phyloP scores from a whole-genome alignment of 1,284 basidiomycete genomes.

The Xerocomus tenax region DNA sequence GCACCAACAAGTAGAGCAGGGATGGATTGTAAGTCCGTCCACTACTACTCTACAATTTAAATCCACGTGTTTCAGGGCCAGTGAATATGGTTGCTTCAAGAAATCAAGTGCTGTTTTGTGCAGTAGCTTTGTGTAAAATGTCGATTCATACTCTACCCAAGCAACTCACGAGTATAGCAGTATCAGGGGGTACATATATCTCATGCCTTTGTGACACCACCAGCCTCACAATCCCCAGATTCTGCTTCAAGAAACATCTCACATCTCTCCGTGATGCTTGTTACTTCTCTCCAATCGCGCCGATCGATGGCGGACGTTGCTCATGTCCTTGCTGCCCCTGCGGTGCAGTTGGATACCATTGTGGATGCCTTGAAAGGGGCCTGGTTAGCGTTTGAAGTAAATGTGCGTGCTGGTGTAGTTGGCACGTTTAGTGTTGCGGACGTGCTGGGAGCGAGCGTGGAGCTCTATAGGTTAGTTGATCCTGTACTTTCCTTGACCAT shows the following conservation, averaged over 20 bases:
- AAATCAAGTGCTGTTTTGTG: slow-evolving; percentile 47
- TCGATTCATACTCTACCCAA: slow-evolving; percentile 46
- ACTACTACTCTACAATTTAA: background rate
- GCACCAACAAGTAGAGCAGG: slow-evolving; percentile 37
- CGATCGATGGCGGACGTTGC: slow-evolving; percentile 47
- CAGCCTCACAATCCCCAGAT: slow-evolving; percentile 14
- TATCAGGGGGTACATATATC: slow-evolving; percentile 18
- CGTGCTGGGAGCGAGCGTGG: slow-evolving; percentile 46
- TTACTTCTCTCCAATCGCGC: slow-evolving; percentile 39
- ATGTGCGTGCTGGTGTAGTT: slow-evolving; percentile 30
- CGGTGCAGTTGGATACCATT: slow-evolving; percentile 34
- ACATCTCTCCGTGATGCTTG: slow-evolving; percentile 33
- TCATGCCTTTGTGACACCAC: slow-evolving; percentile 1
- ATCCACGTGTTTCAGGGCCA: slow-evolving; percentile 35
- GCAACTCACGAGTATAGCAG: slow-evolving; percentile 16
- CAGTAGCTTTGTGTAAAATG: slow-evolving; percentile 39
- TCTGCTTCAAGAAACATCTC: slow-evolving; percentile 14
- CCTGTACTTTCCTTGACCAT: slow-evolving; percentile 2
- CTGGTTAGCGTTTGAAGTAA: slow-evolving; percentile 37
- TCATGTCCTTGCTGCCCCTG: slow-evolving; percentile 40
- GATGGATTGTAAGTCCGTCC: slow-evolving; percentile 38
- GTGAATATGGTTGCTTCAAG: slow-evolving; percentile 46
- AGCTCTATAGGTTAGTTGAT: slow-evolving; percentile 45
- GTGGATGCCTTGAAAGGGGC: slow-evolving; percentile 39
- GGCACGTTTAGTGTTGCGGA: slow-evolving; percentile 34